Evolutionary conservation across 2,329 filamentous ascomycete species (phyloP), one percentile per base, ranked within the genome.

Genomic region (Cladosporium sp.): DNA sequence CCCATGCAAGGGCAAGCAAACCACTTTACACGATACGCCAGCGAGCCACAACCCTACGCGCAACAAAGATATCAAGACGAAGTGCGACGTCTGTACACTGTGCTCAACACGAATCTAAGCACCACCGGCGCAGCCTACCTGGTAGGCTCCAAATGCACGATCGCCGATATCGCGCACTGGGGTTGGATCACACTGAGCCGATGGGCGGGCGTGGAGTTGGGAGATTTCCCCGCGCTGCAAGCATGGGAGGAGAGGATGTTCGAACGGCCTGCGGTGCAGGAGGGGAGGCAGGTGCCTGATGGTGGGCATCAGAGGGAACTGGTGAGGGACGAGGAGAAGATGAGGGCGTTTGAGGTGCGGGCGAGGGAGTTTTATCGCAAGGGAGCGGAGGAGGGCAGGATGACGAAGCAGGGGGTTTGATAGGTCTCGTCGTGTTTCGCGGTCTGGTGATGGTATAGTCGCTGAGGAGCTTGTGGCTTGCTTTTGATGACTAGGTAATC

Each of bases 1-100:
- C 88, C 88, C 1, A 92, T 91, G 87, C 88, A 92, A 64, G 85
- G 66, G 37, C 88, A 92, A 67, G 79, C 88, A 49, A 89, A 92
- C 68, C 88, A 95, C 69, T 95, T 95, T 68, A 73, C 39, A 1
- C 43, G 50, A 51, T 92, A 93, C 63, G 88, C 88, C 1, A 85
- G 87, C 7, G 85, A 89, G 65, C 83, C 79, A 66, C 90, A 93
- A 60, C 75, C 84, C 63, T 95, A 95, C 66, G 88, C 85, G 54
- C 81, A 92, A 47, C 80, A 87, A 63, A 80, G 89, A 41, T 95
- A 95, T 72, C 72, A 76, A 63, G 91, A 88, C 64, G 89, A 95
- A 72, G 88, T 85, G 0, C 79, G 85, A 18, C 83, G 89, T 2
- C 75, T 95, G 3, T 95, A 92, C 71, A 75, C 81, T 42, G 84